Percentiles rank a stretch among this genome's conserved stretches.
Conservation (phyloP, 805 yeast genomes). For the Candida germanica region DNA sequence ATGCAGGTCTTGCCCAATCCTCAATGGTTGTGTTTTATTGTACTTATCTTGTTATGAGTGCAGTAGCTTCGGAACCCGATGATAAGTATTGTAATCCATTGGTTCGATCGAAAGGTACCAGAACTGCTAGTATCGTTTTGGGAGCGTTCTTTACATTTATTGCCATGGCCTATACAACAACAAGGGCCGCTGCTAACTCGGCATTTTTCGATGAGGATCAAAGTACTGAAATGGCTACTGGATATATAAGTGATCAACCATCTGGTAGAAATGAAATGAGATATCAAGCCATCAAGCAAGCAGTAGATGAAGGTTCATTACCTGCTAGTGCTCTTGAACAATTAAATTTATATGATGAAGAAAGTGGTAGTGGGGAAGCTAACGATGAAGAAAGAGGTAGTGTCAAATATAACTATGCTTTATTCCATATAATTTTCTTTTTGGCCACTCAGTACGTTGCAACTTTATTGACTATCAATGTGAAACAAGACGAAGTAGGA, state of each 20-base stretch:
- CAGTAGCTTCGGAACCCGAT: constrained; percentile 95
- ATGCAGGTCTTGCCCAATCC: constrained; percentile 94
- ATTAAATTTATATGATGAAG: constrained; percentile 52
- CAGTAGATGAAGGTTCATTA: constrained; percentile 92
- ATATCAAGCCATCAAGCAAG: constrained; percentile 83
- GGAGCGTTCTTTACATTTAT: constrained; percentile 93
- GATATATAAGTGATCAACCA: constrained; percentile 48
- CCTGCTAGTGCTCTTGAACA: constrained; percentile 90
- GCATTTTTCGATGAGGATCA: constrained; percentile 38
- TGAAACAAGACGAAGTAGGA: constrained; percentile 76
- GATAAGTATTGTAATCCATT: constrained; percentile 90
- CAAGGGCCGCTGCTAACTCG: constrained; percentile 82
- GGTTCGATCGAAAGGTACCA: constrained; percentile 82
- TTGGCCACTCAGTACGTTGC: constrained; percentile 97
- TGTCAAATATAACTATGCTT: constrained; percentile 78
- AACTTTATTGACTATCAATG: constrained; percentile 87
- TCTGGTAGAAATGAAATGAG: constrained; percentile 67
- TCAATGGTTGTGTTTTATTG: constrained; percentile 95
- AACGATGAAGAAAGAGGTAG: constrained; percentile 57
- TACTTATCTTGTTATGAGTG: constrained; percentile 85
- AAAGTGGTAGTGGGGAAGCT: neutral
- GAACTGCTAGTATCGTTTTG: constrained; percentile 80
- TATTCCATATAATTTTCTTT: constrained; percentile 89
- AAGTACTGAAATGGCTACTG: constrained; percentile 32
- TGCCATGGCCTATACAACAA: constrained; percentile 95